Conservation (phyloP, 2,329 filamentous ascomycete species). For the Fusarium caatingaense region DNA sequence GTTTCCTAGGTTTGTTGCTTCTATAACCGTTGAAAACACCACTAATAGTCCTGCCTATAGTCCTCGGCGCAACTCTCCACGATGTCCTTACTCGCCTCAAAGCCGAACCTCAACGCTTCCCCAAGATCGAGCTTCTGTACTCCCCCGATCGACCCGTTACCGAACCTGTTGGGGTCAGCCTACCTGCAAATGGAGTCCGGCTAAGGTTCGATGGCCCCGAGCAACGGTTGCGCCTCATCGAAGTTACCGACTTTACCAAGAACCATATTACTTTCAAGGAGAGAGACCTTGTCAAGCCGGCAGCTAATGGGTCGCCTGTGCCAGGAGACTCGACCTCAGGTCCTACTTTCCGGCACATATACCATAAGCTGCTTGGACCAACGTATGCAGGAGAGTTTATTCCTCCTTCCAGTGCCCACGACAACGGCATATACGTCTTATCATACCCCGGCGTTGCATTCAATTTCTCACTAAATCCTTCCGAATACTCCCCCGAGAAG, state of each 20-base stretch:
- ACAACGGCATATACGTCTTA: conserved; percentile 82
- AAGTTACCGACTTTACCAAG: conserved; percentile 90
- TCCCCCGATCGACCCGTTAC: conserved; percentile 79
- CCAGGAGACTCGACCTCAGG: conserved; percentile 59
- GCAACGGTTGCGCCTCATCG: conserved; percentile 89
- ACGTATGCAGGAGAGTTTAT: conserved; percentile 96
- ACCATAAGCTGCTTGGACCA: conserved; percentile 91
- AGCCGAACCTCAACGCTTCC: conserved; percentile 84
- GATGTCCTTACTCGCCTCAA: conserved; percentile 90
- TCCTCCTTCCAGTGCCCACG: conserved; percentile 66
- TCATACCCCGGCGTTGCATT: conserved; percentile 97
- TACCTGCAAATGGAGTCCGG: conserved; percentile 88
- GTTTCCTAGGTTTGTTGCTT: conserved; percentile 64
- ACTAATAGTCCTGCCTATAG: conserved; percentile 57
- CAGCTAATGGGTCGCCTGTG: conserved; percentile 51
- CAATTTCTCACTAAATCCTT: conserved; percentile 81
- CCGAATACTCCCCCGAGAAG: conserved; percentile 78
- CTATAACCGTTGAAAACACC: background rate
- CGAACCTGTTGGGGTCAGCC: conserved; percentile 77
- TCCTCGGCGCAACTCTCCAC: conserved; percentile 90
- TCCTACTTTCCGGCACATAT: conserved; percentile 88
- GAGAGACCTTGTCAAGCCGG: conserved; percentile 79
- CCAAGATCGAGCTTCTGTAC: conserved; percentile 84
- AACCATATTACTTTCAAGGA: conserved; percentile 84
- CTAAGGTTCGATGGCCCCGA: conserved; percentile 94